phyloP scores from a whole-genome alignment of 345 rosid genomes.

The Carallia brachiata region DNA sequence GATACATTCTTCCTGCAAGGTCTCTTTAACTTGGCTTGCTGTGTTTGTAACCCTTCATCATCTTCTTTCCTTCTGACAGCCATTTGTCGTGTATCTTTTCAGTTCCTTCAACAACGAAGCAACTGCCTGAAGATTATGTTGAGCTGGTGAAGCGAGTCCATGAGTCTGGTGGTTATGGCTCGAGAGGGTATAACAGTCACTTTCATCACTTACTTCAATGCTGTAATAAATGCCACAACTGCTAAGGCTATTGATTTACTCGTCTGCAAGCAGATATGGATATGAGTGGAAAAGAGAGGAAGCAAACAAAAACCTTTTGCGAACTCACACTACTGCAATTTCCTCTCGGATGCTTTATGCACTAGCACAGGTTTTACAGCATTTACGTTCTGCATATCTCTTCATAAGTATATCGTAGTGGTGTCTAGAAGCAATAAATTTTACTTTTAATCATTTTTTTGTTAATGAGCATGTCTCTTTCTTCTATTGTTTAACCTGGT shows the following conservation, averaged over 20 bases:
- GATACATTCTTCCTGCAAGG: slow-evolving; percentile 90
- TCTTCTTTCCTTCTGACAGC: slow-evolving; percentile 11
- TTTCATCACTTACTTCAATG: not conserved
- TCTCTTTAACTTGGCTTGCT: slow-evolving; percentile 26
- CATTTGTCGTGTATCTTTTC: slow-evolving; percentile 14
- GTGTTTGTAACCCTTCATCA: not conserved
- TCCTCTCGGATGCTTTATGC: slow-evolving; percentile 88
- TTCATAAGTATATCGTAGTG: not conserved
- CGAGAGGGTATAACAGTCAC: slow-evolving; percentile 63
- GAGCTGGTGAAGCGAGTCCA: slow-evolving; percentile 73
- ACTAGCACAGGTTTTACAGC: slow-evolving; percentile 64
- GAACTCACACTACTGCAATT: slow-evolving; percentile 94
- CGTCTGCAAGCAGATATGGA: slow-evolving; percentile 46
- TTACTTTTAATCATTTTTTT: not conserved
- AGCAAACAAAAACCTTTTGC: slow-evolving; percentile 86
- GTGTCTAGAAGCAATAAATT: not conserved
- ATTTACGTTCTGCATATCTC: not conserved
- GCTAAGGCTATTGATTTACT: too few species aligned
- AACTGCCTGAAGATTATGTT: slow-evolving; percentile 84
- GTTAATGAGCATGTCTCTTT: not conserved
- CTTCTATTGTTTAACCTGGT: not conserved
- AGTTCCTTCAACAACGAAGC: slow-evolving; percentile 80
- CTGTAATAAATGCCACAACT: too few species aligned
- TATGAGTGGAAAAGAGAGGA: slow-evolving; percentile 98
- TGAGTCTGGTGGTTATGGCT: slow-evolving; percentile 88